Percentiles rank a stretch among this genome's conserved stretches.
Conservation (phyloP, 768 basidiomycete species). For the Albatrellus ellisii region DNA sequence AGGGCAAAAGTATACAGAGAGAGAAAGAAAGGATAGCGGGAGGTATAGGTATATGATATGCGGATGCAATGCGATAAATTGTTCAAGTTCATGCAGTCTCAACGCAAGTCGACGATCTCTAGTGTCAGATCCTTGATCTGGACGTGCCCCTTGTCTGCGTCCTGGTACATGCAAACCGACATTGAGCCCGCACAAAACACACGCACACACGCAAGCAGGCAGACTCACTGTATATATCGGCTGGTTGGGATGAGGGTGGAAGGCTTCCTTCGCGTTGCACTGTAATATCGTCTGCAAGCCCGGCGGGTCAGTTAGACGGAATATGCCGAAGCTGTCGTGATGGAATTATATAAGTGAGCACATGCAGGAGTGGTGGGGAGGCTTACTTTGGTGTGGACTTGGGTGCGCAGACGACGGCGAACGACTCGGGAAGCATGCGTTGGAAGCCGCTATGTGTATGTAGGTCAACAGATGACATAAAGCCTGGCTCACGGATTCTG, state of each 20-base stretch:
- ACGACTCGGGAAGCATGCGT: slow-evolving; percentile 79
- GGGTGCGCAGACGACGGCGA: slow-evolving; percentile 88
- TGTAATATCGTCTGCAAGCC: slow-evolving; percentile 60
- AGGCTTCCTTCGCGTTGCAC: slow-evolving; percentile 61
- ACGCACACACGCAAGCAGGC: not conserved
- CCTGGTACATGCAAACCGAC: slow-evolving; percentile 26
- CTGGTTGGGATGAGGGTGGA: slow-evolving; percentile 75
- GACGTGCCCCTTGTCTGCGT: slow-evolving; percentile 79
- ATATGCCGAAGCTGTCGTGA: slow-evolving; percentile 61
- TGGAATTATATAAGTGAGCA: slow-evolving; percentile 3
- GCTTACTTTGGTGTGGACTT: slow-evolving; percentile 61
- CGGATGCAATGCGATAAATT: no score
- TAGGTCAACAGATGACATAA: slow-evolving; percentile 90
- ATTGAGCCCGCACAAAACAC: no score
- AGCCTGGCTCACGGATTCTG: slow-evolving; percentile 31
- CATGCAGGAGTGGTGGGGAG: not conserved
- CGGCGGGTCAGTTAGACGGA: slow-evolving; percentile 80
- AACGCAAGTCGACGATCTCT: slow-evolving; percentile 77
- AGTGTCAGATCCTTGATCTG: slow-evolving; percentile 58
- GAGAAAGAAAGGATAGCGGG: no score
- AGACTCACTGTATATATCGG: slow-evolving; percentile 76
- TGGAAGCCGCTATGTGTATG: slow-evolving; percentile 90
- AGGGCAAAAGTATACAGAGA: no score
- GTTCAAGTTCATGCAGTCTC: no score
- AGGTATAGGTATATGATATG: no score